These are phyloP conservation scores for Pulveroboletus sp. DNA, from an alignment of 768 basidiomycete genomes.

Conservation along the genomic window DNA sequence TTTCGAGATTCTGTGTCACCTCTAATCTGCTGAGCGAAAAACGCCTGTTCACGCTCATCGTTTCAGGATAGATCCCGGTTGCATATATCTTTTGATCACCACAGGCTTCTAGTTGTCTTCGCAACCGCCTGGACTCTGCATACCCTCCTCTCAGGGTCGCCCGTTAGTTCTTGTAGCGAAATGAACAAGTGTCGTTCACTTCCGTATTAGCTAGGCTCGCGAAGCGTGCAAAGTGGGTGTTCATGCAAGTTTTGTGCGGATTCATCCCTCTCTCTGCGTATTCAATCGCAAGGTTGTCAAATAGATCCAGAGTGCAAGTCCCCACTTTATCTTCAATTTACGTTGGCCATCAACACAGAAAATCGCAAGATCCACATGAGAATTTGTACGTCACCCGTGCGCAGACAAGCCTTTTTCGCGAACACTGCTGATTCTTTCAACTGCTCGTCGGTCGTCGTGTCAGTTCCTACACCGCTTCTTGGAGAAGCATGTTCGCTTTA, in stretches of 20 bases:
- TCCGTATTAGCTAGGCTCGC: neutral
- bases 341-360: neutral
- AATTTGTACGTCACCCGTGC: neutral
- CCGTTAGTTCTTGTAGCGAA: neutral
- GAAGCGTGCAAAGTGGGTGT: neutral
- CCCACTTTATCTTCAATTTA: neutral
- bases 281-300: neutral
- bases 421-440: neutral
- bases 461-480: neutral
- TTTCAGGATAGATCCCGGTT: neutral
- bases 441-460: neutral
- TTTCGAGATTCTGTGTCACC: too few relatives aligned
- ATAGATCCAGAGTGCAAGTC: neutral
- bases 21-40: too few relatives aligned
- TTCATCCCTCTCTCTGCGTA: too few relatives aligned
- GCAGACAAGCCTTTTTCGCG: neutral
- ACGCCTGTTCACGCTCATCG: too few relatives aligned
- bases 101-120: neutral
- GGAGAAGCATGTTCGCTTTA: neutral
- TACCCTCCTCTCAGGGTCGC: too few relatives aligned
- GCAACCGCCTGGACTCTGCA: too few relatives aligned
- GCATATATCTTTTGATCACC: neutral
- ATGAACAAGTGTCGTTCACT: neutral
- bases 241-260: neutral
- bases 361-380: neutral